phyloP scores from a whole-genome alignment of 106 monocot genomes.

The Allium cepa region DNA sequence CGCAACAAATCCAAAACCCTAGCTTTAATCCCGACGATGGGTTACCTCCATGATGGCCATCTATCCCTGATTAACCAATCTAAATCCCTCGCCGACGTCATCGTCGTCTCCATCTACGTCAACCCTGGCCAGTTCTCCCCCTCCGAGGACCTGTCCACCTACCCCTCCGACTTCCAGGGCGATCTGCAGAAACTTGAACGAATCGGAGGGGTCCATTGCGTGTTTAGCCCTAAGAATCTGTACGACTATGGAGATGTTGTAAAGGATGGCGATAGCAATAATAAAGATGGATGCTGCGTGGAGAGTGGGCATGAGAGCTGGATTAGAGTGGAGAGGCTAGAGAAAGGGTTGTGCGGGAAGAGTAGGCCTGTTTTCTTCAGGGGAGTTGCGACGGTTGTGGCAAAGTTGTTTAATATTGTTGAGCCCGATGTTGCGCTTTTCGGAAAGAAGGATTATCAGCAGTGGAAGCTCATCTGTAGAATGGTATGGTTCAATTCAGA shows the following conservation, averaged over 20 bases:
- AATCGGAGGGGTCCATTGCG: constrained; percentile 38
- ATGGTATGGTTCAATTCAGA: constrained; percentile 43
- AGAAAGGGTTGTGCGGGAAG: constrained; percentile 80
- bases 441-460: constrained; percentile 99
- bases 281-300: constrained; percentile 20
- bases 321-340: constrained; percentile 84
- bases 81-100: constrained; percentile 29
- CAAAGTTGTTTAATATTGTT: constrained; percentile 86
- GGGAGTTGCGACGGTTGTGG: constrained; percentile 83
- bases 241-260: constrained; percentile 29
- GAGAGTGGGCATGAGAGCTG: constrained; percentile 74
- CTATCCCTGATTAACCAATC: constrained; percentile 64
- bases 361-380: constrained; percentile 80
- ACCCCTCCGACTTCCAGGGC: constrained; percentile 59
- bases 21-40: constrained; percentile 96
- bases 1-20: constrained; percentile 13
- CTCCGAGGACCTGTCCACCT: constrained; percentile 79
- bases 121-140: constrained; percentile 96
- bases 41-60: constrained; percentile 89
- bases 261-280: constrained; percentile 6
- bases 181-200: constrained; percentile 67
- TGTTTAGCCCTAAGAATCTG: constrained; percentile 63
- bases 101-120: constrained; percentile 92
- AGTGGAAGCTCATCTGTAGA: constrained; percentile 75
- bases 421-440: constrained; percentile 92